Evolutionary conservation across 2,329 filamentous ascomycete species (phyloP).

Genomic region (Chrysoporthe puriensis): DNA sequence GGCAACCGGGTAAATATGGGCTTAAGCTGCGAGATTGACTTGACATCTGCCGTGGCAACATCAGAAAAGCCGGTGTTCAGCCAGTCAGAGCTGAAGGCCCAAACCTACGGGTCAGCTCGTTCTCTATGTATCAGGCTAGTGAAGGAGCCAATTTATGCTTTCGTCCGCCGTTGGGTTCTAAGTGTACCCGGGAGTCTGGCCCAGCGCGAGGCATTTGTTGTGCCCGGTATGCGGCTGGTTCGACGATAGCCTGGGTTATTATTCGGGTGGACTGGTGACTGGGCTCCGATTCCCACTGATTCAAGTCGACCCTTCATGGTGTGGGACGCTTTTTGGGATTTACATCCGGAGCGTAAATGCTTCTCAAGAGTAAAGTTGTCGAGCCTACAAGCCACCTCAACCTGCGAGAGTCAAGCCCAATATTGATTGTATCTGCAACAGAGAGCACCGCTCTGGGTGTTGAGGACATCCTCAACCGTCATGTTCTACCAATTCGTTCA

Average conservation of each 20-base stretch:
- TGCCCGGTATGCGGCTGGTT: background rate
- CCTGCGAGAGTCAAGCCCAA: background rate
- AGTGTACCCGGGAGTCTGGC: background rate
- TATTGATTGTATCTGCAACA: slow-evolving; percentile 21
- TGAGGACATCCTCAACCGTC: slow-evolving; percentile 11
- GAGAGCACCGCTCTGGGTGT: slow-evolving; percentile 4
- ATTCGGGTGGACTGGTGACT: background rate
- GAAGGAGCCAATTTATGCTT: background rate
- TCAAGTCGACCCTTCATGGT: background rate
- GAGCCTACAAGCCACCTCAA: background rate
- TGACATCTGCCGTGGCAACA: background rate
- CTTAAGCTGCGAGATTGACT: background rate
- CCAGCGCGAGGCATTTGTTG: background rate
- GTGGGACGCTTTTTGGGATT: background rate
- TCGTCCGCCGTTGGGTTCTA: background rate
- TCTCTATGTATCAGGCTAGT: background rate
- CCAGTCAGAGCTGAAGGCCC: background rate
- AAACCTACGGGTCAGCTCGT: background rate
- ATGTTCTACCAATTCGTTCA: slow-evolving; percentile 17
- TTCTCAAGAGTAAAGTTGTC: background rate
- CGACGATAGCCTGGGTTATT: background rate
- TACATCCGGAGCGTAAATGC: background rate
- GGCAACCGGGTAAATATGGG: slow-evolving; percentile 5
- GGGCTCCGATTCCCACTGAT: background rate
- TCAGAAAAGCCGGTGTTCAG: background rate